Percentiles rank a stretch among this genome's conserved stretches.
Conservation (phyloP, 805 yeast genomes). For the Saccharomyces kudriavzevii region DNA sequence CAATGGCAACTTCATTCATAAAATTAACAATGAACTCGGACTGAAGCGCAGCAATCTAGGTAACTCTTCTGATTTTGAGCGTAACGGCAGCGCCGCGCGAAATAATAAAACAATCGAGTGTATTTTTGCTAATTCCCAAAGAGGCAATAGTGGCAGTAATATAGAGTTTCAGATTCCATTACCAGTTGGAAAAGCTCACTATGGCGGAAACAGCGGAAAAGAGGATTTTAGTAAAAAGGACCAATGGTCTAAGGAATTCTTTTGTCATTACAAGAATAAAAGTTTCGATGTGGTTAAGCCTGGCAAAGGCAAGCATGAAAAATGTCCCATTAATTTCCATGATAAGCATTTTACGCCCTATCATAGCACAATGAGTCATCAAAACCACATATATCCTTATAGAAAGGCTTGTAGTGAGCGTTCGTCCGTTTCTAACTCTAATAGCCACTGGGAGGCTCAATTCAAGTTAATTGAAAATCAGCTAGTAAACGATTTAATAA, state of each 20-base stretch:
- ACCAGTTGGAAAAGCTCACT: background rate
- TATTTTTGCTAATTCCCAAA: background rate
- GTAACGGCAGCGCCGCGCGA: background rate
- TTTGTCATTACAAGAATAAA: background rate
- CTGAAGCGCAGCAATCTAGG: background rate
- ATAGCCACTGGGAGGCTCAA: background rate
- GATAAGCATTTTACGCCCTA: background rate
- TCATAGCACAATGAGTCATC: background rate
- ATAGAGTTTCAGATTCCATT: background rate
- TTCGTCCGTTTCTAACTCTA: background rate
- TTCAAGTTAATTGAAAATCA: background rate
- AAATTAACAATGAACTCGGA: background rate
- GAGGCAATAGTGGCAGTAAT: background rate
- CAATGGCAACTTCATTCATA: background rate
- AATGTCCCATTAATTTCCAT: background rate
- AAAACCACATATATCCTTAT: background rate
- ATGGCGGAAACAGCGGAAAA: background rate
- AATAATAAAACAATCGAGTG: background rate
- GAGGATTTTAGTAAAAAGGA: background rate
- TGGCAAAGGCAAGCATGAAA: background rate
- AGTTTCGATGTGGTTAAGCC: background rate
- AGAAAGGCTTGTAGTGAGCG: background rate
- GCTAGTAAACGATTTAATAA: background rate
- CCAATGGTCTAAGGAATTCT: background rate
- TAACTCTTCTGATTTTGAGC: background rate